Percentiles rank a stretch among this genome's conserved stretches.
These are phyloP conservation scores for Chaetomium fimeti DNA, from an alignment of 495 filamentous ascomycete genomes.

Conservation along the genomic window DNA sequence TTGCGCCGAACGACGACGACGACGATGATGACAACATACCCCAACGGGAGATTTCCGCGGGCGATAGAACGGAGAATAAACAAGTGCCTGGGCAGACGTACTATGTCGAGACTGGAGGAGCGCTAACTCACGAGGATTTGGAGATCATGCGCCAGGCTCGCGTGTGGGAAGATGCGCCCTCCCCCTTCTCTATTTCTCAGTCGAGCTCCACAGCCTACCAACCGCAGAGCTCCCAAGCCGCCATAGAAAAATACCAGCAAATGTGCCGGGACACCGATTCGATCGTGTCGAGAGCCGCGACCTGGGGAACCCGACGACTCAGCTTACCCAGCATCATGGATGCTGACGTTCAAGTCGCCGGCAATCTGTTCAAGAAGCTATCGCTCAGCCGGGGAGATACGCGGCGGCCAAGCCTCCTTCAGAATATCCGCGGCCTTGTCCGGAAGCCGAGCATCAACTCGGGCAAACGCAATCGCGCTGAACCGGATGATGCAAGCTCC, in stretches of 20 bases:
- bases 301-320: slow-evolving; percentile 66
- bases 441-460: slow-evolving; percentile 52
- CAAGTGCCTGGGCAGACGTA: slow-evolving; percentile 46
- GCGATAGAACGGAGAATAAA: slow-evolving; percentile 34
- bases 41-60: slow-evolving; percentile 38
- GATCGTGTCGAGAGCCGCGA: slow-evolving; percentile 63
- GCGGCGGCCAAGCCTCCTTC: slow-evolving; percentile 44
- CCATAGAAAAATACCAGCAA: slow-evolving; percentile 50
- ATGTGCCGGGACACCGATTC: slow-evolving; percentile 52
- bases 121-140: slow-evolving; percentile 43
- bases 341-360: slow-evolving; percentile 56
- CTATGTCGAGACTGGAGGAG: slow-evolving; percentile 42
- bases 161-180: slow-evolving; percentile 50
- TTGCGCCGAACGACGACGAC: slow-evolving; percentile 10
- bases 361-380: slow-evolving; percentile 61
- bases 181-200: slow-evolving; percentile 41
- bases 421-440: slow-evolving; percentile 52
- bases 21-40: slow-evolving; percentile 40
- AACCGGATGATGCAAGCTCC: slow-evolving; percentile 43
- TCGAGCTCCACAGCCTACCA: slow-evolving; percentile 39
- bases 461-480: slow-evolving; percentile 46
- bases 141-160: slow-evolving; percentile 46
- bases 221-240: slow-evolving; percentile 52
- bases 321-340: slow-evolving; percentile 60
- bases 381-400: slow-evolving; percentile 53